Evolutionary conservation across 176 grass and related monocot genomes (phyloP).

Genomic region (Lolium multiflorum): DNA sequence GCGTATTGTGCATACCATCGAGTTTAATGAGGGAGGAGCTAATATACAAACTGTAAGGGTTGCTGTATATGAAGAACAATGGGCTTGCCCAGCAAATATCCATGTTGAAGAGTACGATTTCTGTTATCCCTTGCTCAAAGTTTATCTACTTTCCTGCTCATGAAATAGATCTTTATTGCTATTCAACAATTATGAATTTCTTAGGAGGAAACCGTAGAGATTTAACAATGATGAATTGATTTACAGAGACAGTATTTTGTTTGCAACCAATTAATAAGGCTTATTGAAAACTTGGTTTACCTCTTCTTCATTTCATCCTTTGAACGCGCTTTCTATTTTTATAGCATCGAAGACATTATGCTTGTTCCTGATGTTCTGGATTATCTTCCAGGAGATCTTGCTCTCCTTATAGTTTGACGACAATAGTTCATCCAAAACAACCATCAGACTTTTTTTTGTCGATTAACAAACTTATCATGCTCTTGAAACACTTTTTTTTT

Average conservation of each 20-base stretch:
- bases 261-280: not conserved
- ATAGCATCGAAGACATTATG: conserved; percentile 7
- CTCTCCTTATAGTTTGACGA: conserved; percentile 29
- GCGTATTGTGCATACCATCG: conserved; percentile 88
- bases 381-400: conserved; percentile 11
- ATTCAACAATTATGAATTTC: conserved; percentile 25
- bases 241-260: not conserved
- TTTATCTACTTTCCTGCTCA: conserved; percentile 35
- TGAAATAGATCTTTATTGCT: conserved; percentile 27
- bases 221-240: not conserved
- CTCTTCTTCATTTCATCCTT: conserved; percentile 2
- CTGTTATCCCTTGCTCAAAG: not conserved
- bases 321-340: not conserved
- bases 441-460: conserved; percentile 15
- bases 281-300: conserved; percentile 28
- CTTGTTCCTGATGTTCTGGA: conserved; percentile 15
- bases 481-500: conserved; percentile 14
- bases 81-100: conserved; percentile 75
- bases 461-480: not conserved
- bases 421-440: conserved; percentile 11
- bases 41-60: conserved; percentile 89
- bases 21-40: conserved; percentile 86
- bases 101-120: conserved; percentile 70
- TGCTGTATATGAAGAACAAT: conserved; percentile 92
- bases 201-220: not conserved